Percentiles rank a stretch among this genome's conserved stretches.
Evolutionary conservation across 2,329 filamentous ascomycete genomes (phyloP).

Genomic region (Trichoderma afroharzianum): DNA sequence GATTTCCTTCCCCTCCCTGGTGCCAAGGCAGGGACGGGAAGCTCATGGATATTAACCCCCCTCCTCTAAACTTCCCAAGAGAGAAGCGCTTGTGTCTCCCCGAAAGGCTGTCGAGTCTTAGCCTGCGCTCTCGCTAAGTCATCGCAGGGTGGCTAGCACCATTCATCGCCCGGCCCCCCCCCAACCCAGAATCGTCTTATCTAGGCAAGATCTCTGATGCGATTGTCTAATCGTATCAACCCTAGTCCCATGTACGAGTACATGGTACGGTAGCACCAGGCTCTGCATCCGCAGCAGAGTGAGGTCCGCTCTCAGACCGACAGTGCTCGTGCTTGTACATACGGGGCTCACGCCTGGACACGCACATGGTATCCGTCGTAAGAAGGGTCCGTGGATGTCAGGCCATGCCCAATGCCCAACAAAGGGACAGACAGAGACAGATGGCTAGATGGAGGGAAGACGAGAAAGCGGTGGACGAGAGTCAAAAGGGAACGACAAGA

Average conservation of each 20-base stretch:
- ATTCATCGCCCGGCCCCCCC: slow-evolving; percentile 6
- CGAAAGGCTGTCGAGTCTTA: background rate
- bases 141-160: slow-evolving; percentile 13
- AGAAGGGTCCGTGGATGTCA: background rate
- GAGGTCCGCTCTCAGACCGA: slow-evolving; percentile 7
- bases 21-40: slow-evolving; percentile 10
- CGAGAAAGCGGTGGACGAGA: slow-evolving; percentile 17
- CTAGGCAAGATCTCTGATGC: slow-evolving; percentile 17
- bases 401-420: slow-evolving; percentile 4
- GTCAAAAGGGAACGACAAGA: slow-evolving; percentile 4
- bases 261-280: background rate
- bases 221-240: slow-evolving; percentile 16
- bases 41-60: background rate
- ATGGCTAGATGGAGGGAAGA: background rate
- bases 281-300: slow-evolving; percentile 3
- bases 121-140: slow-evolving; percentile 13
- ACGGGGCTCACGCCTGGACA: background rate
- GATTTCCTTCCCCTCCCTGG: background rate
- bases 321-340: background rate
- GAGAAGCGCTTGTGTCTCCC: background rate
- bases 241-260: slow-evolving; percentile 8
- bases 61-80: background rate
- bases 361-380: background rate
- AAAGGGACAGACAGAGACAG: background rate
- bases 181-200: slow-evolving; percentile 16